A percentile compares a stretch with the other conserved stretches of the same genome.
Conservation (phyloP, 2,329 filamentous ascomycete genomes). For the Trichophyton simii region DNA sequence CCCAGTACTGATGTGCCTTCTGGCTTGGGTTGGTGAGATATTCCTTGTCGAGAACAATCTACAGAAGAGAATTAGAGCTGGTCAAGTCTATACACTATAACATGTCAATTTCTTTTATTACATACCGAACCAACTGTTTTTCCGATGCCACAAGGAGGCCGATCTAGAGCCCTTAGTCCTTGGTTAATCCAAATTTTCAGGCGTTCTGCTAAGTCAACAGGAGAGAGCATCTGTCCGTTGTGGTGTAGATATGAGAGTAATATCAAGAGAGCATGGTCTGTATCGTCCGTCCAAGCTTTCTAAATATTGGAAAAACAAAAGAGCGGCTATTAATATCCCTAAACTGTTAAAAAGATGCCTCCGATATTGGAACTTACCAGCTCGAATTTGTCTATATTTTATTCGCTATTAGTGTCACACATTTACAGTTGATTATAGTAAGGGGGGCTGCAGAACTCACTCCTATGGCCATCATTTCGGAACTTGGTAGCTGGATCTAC, state of each 20-base stretch:
- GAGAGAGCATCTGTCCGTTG: slow-evolving; percentile 27
- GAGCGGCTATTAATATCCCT: not conserved
- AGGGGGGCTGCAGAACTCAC: slow-evolving; percentile 5
- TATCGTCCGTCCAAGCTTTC: slow-evolving; percentile 44
- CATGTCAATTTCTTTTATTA: not conserved
- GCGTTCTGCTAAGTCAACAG: slow-evolving; percentile 34
- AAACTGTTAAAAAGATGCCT: not conserved
- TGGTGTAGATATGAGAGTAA: slow-evolving; percentile 38
- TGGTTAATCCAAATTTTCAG: slow-evolving; percentile 38
- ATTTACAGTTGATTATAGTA: not conserved
- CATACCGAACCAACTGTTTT: slow-evolving; percentile 34
- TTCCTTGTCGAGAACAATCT: slow-evolving; percentile 24
- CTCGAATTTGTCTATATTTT: slow-evolving; percentile 24
- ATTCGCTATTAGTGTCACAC: not conserved
- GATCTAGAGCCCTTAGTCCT: slow-evolving; percentile 37
- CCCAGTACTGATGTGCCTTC: slow-evolving; percentile 33
- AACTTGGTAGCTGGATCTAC: slow-evolving; percentile 13
- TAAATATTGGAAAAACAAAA: slow-evolving; percentile 7
- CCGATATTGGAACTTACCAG: slow-evolving; percentile 2
- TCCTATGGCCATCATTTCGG: slow-evolving; percentile 14
- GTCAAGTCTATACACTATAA: not conserved
- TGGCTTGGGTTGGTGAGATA: slow-evolving; percentile 32
- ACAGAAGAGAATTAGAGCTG: not conserved
- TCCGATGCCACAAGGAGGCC: slow-evolving; percentile 39
- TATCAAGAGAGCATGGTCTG: slow-evolving; percentile 41